Base-by-base conservation (phyloP, 2,329 filamentous ascomycete species). In the Nothomitra cinnamomea region DNA sequence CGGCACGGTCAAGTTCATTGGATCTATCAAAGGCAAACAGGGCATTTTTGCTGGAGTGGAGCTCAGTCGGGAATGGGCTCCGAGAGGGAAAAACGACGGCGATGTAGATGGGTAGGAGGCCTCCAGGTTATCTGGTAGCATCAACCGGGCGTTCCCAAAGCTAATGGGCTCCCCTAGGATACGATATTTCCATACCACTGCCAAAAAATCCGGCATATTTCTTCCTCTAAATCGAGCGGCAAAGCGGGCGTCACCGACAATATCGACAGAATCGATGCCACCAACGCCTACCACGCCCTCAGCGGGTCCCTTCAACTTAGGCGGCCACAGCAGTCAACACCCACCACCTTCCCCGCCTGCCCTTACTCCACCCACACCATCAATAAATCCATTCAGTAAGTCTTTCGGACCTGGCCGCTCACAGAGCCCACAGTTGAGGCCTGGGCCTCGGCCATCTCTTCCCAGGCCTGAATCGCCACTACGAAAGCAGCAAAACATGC, bases 11-110 rank as follows among this genome's bases (percentile, higher is more conserved):
- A 90, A 85, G 65, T 98, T 95, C 64, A 73, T 96, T 57, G 92
- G 92, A 45, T 73, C 74, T 40, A 90, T 98, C 41, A 79, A 82
- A 60, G 89, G 89, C 58, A 95, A 95, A 72, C 87, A 85, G 60
- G 92, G 92, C 51, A 78, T 79, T 19, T 98, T 98, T 72, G 88
- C 87, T 32, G 92, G 92, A 47, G 86, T 98, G 36, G 92, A 98
- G 68, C 74, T 98, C 58, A 80, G 83, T 61, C 72, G 78, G 53
- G 85, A 94, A 60, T 94, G 83, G 70, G 85, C 88, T 35, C 68
- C 75, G 52, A 79, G 84, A 64, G 92, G 92, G 35, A 98, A 98
- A 74, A 98, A 98, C 64, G 94, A 79, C 62, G 92, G 92, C 58
- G 89, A 95, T 66, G 92, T 96, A 53, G 90, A 96, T 60, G 92